These are phyloP conservation scores for Chaetomium cochliodes DNA, from an alignment of 495 filamentous ascomycete genomes.

Conservation along the genomic window DNA sequence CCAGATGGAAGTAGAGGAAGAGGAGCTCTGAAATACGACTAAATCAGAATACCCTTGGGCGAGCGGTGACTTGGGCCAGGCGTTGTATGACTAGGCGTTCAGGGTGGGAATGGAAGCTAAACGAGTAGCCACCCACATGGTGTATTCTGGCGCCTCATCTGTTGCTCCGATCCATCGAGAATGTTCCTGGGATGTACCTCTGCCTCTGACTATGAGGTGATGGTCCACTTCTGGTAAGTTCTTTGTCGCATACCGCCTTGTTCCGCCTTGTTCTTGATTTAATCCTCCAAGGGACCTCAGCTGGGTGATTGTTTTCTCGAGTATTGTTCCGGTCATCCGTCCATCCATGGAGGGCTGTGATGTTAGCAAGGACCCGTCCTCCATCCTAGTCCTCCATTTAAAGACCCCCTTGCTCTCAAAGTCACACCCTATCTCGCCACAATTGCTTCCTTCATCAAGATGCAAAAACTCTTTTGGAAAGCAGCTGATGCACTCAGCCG, in stretches of 20 bases:
- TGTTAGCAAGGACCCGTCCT: background rate
- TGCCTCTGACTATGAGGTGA: background rate
- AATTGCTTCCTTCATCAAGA: background rate
- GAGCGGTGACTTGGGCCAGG: slow-evolving; percentile 14
- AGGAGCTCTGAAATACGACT: slow-evolving; percentile 39
- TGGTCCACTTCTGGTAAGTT: background rate
- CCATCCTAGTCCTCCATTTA: background rate
- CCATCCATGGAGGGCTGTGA: background rate
- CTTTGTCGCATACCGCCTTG: background rate
- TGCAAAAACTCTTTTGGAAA: background rate
- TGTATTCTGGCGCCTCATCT: slow-evolving; percentile 13
- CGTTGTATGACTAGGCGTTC: slow-evolving; percentile 41
- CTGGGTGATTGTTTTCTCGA: background rate
- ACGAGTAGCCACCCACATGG: slow-evolving; percentile 28
- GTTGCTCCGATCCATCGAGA: background rate
- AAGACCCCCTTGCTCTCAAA: background rate
- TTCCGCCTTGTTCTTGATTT: background rate
- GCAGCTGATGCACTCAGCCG: background rate
- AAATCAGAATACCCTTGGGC: slow-evolving; percentile 16
- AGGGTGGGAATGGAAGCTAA: slow-evolving; percentile 28
- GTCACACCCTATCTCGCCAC: background rate
- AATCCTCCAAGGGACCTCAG: background rate
- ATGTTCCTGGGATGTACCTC: background rate
- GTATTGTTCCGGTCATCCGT: background rate
- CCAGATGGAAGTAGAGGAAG: slow-evolving; percentile 55